phyloP scores from a whole-genome alignment of 2,329 filamentous ascomycete species.

The Phoma sp. region DNA sequence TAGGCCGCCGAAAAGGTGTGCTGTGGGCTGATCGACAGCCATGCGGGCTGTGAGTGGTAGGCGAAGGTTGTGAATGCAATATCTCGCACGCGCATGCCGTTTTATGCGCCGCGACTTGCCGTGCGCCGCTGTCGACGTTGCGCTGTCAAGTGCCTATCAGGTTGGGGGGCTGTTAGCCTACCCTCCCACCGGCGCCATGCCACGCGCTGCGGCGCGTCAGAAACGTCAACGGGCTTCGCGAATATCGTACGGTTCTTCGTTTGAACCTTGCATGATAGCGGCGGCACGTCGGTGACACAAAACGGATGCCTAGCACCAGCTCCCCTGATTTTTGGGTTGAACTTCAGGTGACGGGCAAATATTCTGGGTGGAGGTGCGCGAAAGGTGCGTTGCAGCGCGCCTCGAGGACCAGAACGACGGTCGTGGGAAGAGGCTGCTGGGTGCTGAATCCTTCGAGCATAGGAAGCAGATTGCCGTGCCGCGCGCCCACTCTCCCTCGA shows the following conservation, averaged over 20 bases:
- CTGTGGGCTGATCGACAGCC: constrained; percentile 8
- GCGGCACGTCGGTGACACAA: constrained; percentile 7
- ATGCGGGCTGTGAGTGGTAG: constrained; percentile 1
- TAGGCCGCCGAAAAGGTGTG: neutral
- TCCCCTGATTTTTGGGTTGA: neutral
- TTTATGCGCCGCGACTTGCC: neutral
- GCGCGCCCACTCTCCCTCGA: constrained; percentile 1
- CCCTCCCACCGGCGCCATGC: constrained; percentile 9
- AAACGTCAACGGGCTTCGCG: constrained; percentile 16
- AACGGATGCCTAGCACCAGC: constrained; percentile 1
- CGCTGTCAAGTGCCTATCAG: constrained; percentile 8
- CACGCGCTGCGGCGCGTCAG: constrained; percentile 15
- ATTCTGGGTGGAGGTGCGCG: neutral
- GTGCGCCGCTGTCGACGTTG: neutral
- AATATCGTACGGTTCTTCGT: constrained; percentile 14
- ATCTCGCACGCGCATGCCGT: constrained; percentile 11
- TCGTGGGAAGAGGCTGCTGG: neutral
- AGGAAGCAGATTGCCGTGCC: constrained; percentile 9
- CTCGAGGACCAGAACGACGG: neutral
- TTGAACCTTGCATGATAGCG: constrained; percentile 10
- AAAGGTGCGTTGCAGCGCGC: neutral
- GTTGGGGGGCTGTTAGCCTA: constrained; percentile 4
- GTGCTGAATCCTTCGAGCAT: constrained; percentile 6
- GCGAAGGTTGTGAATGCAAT: constrained; percentile 1
- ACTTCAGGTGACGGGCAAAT: neutral